Evolutionary conservation across 345 rosid species (phyloP).

Genomic region (Eucalyptus melliodora): DNA sequence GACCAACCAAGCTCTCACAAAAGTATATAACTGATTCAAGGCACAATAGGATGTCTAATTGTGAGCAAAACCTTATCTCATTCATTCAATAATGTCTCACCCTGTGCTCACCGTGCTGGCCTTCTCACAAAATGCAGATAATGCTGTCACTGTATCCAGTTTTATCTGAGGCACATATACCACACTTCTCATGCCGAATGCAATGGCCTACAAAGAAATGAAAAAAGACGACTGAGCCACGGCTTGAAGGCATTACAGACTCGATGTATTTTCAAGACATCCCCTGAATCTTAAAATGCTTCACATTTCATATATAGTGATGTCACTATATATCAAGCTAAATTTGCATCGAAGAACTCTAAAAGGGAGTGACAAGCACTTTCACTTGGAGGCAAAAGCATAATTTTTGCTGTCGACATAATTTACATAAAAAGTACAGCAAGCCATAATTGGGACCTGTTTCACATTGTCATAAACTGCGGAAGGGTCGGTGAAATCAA

Average conservation of each 20-base stretch:
- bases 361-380: background rate
- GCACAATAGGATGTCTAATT: background rate
- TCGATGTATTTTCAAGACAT: background rate
- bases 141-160: conserved; percentile 50
- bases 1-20: background rate
- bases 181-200: conserved; percentile 82
- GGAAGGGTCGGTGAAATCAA: conserved; percentile 79
- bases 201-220: conserved; percentile 39
- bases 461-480: conserved; percentile 88
- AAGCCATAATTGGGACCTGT: conserved; percentile 32
- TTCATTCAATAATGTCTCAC: conserved; percentile 34
- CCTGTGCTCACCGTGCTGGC: conserved; percentile 99
- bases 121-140: conserved; percentile 79
- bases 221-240: background rate
- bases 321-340: background rate
- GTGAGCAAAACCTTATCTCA: background rate
- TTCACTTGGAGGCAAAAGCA: background rate
- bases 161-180: conserved; percentile 68
- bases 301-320: background rate
- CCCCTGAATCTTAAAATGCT: background rate
- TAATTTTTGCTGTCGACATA: background rate
- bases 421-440: background rate
- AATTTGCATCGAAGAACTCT: background rate
- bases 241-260: too few species aligned
- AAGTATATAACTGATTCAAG: background rate